A percentile compares a stretch with the other conserved stretches of the same genome.
phyloP scores from a whole-genome alignment of 371 early-diverging fungal species.

The Furculomyces boomerangus region DNA sequence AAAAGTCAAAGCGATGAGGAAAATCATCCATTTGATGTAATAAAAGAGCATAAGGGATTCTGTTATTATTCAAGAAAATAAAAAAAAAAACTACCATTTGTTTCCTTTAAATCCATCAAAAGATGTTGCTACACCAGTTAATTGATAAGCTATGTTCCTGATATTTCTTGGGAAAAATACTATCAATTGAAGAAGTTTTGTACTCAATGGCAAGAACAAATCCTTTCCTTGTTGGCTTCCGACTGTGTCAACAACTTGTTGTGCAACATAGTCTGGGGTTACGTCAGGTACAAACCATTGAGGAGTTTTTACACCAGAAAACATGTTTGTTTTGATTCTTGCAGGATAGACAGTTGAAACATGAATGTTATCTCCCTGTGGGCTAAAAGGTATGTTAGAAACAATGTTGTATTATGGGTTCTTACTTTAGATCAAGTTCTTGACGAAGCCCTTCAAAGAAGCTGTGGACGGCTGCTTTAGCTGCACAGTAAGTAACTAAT shows the following conservation, averaged over 20 bases:
- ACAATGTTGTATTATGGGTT: conserved; percentile 5
- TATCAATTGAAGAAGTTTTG: neutral
- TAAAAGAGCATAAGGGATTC: neutral
- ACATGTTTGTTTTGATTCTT: conserved; percentile 14
- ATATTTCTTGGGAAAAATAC: neutral
- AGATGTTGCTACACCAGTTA: neutral
- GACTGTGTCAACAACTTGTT: conserved; percentile 11
- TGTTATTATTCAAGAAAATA: neutral
- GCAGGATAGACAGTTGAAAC: conserved; percentile 12
- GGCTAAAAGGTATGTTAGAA: neutral
- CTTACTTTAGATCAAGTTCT: neutral
- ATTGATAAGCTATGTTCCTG: neutral
- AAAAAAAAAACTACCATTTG: neutral
- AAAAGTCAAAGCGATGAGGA: neutral
- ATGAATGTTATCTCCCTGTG: neutral
- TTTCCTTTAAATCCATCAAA: neutral
- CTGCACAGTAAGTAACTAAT: conserved; percentile 14
- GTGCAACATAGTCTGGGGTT: conserved; percentile 10
- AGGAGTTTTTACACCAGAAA: conserved; percentile 10
- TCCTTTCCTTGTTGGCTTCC: conserved; percentile 12
- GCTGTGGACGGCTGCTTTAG: conserved; percentile 12
- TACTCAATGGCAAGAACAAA: conserved; percentile 11
- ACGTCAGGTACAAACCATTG: conserved; percentile 16
- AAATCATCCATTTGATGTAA: neutral
- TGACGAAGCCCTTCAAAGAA: conserved; percentile 6